A percentile compares a stretch with the other conserved stretches of the same genome.
phyloP scores from a whole-genome alignment of 495 filamentous ascomycete species.

The Hyaloscypha variabilis region DNA sequence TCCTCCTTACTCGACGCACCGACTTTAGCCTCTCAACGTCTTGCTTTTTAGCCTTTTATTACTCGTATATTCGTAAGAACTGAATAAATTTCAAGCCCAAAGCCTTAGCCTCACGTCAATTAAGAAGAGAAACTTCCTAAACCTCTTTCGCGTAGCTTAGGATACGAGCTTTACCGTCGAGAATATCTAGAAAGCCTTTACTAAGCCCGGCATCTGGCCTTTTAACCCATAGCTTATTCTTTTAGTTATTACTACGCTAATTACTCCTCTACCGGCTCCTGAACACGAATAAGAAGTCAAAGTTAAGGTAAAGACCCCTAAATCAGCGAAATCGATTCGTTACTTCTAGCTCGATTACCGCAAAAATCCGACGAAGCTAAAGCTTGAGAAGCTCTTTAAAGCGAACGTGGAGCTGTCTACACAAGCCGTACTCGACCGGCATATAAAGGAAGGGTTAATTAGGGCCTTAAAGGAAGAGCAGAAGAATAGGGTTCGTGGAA shows the following conservation, averaged over 20 bases:
- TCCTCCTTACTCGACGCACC: too few relatives aligned
- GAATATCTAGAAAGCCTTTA: neutral
- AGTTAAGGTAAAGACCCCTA: neutral
- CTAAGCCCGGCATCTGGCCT: neutral
- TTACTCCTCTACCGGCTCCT: neutral
- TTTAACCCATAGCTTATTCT: neutral
- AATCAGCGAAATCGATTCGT: neutral
- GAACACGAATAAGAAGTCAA: neutral
- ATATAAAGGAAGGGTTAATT: neutral
- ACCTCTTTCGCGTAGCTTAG: neutral
- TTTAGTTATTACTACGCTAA: neutral
- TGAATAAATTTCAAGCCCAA: neutral
- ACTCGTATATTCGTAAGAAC: neutral
- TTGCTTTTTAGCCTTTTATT: neutral
- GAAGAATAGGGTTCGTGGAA: neutral
- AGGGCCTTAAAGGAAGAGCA: too few relatives aligned
- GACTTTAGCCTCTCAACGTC: conserved; percentile 3
- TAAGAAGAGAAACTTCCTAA: conserved; percentile 1
- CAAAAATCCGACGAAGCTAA: neutral
- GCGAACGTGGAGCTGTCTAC: neutral
- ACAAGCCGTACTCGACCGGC: neutral
- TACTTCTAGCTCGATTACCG: neutral
- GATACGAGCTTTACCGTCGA: neutral
- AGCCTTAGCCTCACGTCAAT: neutral
- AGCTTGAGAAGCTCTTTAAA: too few relatives aligned